These are phyloP conservation scores for Cutaneotrichosporon cutaneum DNA, from an alignment of 1,284 basidiomycete genomes.

Conservation along the genomic window DNA sequence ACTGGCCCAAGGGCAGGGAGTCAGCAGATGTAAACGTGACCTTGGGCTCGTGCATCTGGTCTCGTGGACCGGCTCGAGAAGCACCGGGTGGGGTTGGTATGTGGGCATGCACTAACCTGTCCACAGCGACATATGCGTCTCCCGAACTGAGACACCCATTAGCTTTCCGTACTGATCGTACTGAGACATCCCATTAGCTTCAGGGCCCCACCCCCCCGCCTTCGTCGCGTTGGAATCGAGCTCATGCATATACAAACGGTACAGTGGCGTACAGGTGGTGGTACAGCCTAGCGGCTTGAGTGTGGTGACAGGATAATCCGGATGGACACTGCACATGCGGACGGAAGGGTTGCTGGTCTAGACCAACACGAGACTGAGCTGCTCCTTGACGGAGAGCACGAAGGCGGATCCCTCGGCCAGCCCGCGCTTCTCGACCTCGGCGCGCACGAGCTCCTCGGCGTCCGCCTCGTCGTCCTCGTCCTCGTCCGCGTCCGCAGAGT, in stretches of 20 bases:
- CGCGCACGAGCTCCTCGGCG: constrained; percentile 39
- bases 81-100: too few relatives aligned
- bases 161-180: too few relatives aligned
- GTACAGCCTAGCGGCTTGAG: neutral
- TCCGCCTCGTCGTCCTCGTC: constrained; percentile 46
- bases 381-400: constrained; percentile 46
- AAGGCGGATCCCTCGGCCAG: constrained; percentile 45
- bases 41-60: too few relatives aligned
- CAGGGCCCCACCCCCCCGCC: neutral
- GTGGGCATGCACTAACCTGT: too few relatives aligned
- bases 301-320: too few relatives aligned
- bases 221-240: neutral
- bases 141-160: too few relatives aligned
- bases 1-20: too few relatives aligned
- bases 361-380: constrained; percentile 47
- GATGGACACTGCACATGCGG: neutral
- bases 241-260: constrained; percentile 6
- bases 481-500: constrained; percentile 12
- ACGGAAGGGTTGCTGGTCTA: too few relatives aligned
- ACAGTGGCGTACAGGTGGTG: neutral
- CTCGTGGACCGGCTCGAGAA: too few relatives aligned
- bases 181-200: too few relatives aligned
- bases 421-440: constrained; percentile 37
- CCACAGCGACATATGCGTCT: too few relatives aligned
- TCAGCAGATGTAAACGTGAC: too few relatives aligned